phyloP scores from a whole-genome alignment of 345 rosid genomes.

The Eucalyptus regnans region DNA sequence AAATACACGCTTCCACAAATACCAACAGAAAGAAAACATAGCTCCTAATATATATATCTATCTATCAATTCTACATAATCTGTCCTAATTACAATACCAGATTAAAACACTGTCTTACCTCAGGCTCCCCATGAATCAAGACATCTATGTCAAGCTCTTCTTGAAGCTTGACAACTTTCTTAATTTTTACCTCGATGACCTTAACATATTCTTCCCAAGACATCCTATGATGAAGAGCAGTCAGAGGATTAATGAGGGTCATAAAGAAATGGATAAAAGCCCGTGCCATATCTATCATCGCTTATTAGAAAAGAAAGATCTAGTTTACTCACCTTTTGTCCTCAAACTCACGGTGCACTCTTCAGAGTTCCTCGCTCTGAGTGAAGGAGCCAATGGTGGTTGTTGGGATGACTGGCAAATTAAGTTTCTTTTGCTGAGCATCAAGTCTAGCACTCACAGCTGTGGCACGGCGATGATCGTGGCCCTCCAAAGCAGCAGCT shows the following conservation, averaged over 20 bases:
- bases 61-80: no score
- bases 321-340: no score
- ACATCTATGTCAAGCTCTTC: slow-evolving; percentile 97
- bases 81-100: no score
- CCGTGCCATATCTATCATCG: no score
- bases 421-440: no score
- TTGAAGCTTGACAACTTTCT: slow-evolving; percentile 75
- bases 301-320: no score
- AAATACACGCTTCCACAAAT: no score
- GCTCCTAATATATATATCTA: neutral
- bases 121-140: slow-evolving; percentile 95
- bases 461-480: slow-evolving; percentile 61
- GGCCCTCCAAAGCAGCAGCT: slow-evolving; percentile 55
- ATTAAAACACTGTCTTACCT: slow-evolving; percentile 26
- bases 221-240: no score
- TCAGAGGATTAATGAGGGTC: neutral
- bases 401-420: no score
- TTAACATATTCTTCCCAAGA: slow-evolving; percentile 25
- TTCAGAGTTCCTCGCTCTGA: no score
- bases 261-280: neutral
- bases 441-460: slow-evolving; percentile 48
- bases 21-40: neutral
- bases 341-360: no score
- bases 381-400: no score
- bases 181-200: slow-evolving; percentile 87